Percentiles rank a stretch among this genome's conserved stretches.
Conservation (phyloP, 495 filamentous ascomycete species). For the Penicillium pancosmium region DNA sequence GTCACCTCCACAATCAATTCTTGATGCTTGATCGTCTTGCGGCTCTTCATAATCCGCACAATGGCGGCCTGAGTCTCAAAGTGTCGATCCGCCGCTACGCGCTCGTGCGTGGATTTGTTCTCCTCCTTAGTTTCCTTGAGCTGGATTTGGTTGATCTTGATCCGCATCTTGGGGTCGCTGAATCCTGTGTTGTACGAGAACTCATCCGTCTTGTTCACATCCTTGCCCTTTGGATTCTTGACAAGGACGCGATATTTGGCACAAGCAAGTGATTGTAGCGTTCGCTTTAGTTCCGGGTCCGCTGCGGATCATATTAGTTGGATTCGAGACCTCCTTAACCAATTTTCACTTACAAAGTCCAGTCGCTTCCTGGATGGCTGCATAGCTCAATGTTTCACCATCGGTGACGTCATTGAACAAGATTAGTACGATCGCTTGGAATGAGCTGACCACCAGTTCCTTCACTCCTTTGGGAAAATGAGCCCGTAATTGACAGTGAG, state of each 20-base stretch:
- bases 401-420: slow-evolving; percentile 79
- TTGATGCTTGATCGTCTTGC: slow-evolving; percentile 80
- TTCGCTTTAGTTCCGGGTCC: slow-evolving; percentile 79
- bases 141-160: slow-evolving; percentile 99
- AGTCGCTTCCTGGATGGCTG: slow-evolving; percentile 68
- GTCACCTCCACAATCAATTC: slow-evolving; percentile 88
- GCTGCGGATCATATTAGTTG: slow-evolving; percentile 44
- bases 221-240: slow-evolving; percentile 83
- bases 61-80: slow-evolving; percentile 98
- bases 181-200: slow-evolving; percentile 82
- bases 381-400: slow-evolving; percentile 62
- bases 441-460: slow-evolving; percentile 82
- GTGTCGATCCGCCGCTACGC: slow-evolving; percentile 84
- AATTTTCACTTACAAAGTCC: slow-evolving; percentile 58
- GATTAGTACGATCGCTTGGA: slow-evolving; percentile 88
- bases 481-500: slow-evolving; percentile 82
- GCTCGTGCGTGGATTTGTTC: slow-evolving; percentile 89
- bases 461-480: slow-evolving; percentile 76
- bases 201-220: slow-evolving; percentile 73
- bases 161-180: slow-evolving; percentile 76
- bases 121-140: slow-evolving; percentile 90
- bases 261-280: slow-evolving; percentile 91
- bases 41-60: slow-evolving; percentile 94
- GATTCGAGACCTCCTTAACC: not conserved
- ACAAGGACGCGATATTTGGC: slow-evolving; percentile 82